Conservation (phyloP, 768 basidiomycete species). For the Paxillus rubicundulus region DNA sequence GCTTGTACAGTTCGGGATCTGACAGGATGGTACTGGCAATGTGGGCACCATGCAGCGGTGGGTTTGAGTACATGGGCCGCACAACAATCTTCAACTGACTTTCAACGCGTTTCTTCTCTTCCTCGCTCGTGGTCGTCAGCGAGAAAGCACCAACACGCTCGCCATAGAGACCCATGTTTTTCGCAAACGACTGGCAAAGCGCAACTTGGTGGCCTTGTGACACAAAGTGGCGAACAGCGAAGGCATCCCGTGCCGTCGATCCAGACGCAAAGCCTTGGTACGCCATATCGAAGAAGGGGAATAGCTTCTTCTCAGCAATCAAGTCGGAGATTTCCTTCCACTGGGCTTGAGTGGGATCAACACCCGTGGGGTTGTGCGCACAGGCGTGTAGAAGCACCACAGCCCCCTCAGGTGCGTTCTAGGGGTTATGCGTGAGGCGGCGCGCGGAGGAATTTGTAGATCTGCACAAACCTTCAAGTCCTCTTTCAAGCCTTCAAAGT, state of each 20-base stretch:
- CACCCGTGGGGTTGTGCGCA: slow-evolving; percentile 98
- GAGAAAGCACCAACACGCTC: slow-evolving; percentile 99
- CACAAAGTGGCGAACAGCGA: slow-evolving; percentile 93
- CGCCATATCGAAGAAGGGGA: slow-evolving; percentile 99
- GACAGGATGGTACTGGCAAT: slow-evolving; percentile 84
- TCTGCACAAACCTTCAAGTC: slow-evolving; percentile 68
- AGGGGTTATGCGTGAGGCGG: slow-evolving; percentile 10
- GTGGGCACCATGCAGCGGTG: slow-evolving; percentile 85
- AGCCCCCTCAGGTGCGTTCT: slow-evolving; percentile 72
- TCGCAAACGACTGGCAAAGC: slow-evolving; percentile 93
- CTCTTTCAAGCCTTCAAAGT: slow-evolving; percentile 86
- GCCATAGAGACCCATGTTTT: slow-evolving; percentile 99
- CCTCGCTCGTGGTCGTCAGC: slow-evolving; percentile 62
- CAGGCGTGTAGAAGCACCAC: slow-evolving; percentile 94
- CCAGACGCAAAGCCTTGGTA: slow-evolving; percentile 99
- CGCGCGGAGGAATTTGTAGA: not conserved
- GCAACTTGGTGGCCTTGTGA: slow-evolving; percentile 87
- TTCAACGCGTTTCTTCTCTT: slow-evolving; percentile 83
- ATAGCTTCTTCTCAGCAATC: slow-evolving; percentile 83
- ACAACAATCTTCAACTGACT: slow-evolving; percentile 95
- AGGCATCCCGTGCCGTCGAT: slow-evolving; percentile 85
- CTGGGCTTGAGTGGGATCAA: slow-evolving; percentile 91
- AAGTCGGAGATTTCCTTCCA: slow-evolving; percentile 90
- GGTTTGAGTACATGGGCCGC: slow-evolving; percentile 98
- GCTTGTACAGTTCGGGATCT: slow-evolving; percentile 66